phyloP scores from a whole-genome alignment of 2,329 filamentous ascomycete species.

The Bipolaris bicolor region DNA sequence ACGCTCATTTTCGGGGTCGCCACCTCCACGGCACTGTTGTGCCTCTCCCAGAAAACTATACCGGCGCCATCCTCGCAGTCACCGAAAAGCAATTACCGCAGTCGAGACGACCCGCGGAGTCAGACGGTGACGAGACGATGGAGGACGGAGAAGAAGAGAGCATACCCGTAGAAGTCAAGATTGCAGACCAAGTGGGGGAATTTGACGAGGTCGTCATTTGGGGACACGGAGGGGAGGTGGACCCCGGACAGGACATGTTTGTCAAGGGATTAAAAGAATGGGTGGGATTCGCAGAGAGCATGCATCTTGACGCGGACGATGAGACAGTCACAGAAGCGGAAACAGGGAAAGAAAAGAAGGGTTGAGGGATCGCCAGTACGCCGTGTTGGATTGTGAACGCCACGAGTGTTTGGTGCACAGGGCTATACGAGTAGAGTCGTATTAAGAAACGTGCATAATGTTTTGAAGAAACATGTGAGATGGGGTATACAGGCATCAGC shows the following conservation, averaged over 20 bases:
- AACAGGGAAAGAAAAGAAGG: not conserved
- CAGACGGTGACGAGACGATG: slow-evolving; percentile 20
- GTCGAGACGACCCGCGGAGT: slow-evolving; percentile 5
- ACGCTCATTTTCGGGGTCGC: slow-evolving; percentile 66
- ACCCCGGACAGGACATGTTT: slow-evolving; percentile 70
- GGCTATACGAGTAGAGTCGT: not conserved
- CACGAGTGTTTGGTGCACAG: not conserved
- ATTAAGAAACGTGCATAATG: too few relatives aligned
- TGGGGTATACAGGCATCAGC: not conserved
- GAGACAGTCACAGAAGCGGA: slow-evolving; percentile 5
- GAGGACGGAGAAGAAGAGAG: slow-evolving; percentile 24
- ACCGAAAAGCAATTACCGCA: slow-evolving; percentile 37
- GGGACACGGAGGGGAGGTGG: slow-evolving; percentile 74
- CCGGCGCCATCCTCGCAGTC: slow-evolving; percentile 52
- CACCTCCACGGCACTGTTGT: slow-evolving; percentile 74
- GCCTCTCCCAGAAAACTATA: slow-evolving; percentile 72
- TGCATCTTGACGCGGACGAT: slow-evolving; percentile 37
- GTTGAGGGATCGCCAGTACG: not conserved
- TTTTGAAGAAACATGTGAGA: not conserved
- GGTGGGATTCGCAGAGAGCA: slow-evolving; percentile 72
- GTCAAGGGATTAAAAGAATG: slow-evolving; percentile 80
- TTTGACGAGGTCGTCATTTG: slow-evolving; percentile 84
- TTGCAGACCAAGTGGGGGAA: slow-evolving; percentile 66
- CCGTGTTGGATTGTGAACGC: not conserved
- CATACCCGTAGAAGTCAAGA: slow-evolving; percentile 38